Conservation (phyloP, 208 protist species). For the Acanthamoeba triangularis region DNA sequence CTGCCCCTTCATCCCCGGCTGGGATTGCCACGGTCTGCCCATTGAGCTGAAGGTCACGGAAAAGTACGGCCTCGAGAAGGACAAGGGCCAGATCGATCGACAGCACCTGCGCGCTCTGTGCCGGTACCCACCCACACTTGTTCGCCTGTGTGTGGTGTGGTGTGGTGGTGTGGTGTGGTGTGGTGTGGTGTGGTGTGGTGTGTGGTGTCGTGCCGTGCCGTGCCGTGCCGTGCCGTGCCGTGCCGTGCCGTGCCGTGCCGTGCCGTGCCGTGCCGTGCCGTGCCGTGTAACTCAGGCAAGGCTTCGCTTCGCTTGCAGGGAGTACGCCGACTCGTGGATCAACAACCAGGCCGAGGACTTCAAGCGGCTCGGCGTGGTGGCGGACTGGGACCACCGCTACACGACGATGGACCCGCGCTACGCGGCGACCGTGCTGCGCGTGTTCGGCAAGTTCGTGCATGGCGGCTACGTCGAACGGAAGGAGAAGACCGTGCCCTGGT, state of each 20-base stretch:
- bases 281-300: not conserved
- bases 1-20: conserved; percentile 85
- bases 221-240: no score
- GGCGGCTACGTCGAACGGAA: conserved; percentile 41
- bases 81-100: conserved; percentile 11
- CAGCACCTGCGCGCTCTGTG: conserved; percentile 3
- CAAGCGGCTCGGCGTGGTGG: conserved; percentile 11
- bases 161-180: not conserved
- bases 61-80: conserved; percentile 23
- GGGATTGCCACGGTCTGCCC: conserved; percentile 86
- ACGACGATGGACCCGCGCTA: conserved; percentile 27
- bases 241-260: no score
- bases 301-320: not conserved
- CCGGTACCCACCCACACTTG: not conserved
- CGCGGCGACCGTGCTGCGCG: not conserved
- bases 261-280: no score
- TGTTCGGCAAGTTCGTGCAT: conserved; percentile 47
- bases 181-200: no score
- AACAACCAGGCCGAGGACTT: conserved; percentile 23
- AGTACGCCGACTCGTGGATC: conserved; percentile 44
- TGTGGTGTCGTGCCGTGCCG: no score
- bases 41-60: conserved; percentile 42
- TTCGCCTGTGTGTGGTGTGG: not conserved
- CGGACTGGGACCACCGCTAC: conserved; percentile 30
- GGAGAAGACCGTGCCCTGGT: conserved; percentile 39